Percentiles rank a stretch among this genome's conserved stretches.
Conservation (phyloP, 352 stramenopile genomes). For the Blastocystis sp. region DNA sequence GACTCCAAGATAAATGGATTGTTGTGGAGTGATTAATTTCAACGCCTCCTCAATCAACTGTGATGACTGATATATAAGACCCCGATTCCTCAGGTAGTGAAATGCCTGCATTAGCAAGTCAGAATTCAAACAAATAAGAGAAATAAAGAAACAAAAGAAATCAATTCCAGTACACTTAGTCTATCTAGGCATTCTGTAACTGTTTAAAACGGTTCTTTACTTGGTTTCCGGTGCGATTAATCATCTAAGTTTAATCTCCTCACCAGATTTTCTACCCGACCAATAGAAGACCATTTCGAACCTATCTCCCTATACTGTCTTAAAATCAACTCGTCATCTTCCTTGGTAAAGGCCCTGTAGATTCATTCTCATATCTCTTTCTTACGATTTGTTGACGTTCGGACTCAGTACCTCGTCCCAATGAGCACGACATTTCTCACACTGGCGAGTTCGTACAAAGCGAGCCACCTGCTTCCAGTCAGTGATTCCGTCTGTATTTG, state of each 20-base stretch:
- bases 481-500: neutral
- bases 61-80: constrained; percentile 43
- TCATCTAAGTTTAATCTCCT: too few species aligned
- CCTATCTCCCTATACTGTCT: too few species aligned
- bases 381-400: too few species aligned
- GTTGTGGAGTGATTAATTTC: neutral
- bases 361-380: too few species aligned
- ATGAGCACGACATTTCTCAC: neutral
- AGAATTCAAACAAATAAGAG: neutral
- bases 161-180: too few species aligned
- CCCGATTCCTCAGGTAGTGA: neutral
- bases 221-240: too few species aligned
- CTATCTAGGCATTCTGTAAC: too few species aligned
- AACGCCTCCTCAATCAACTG: constrained; percentile 27
- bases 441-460: neutral
- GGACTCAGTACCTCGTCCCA: neutral
- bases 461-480: neutral
- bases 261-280: too few species aligned
- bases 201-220: too few species aligned
- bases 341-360: too few species aligned
- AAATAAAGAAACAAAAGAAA: neutral
- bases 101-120: constrained; percentile 10
- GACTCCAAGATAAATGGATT: constrained; percentile 70
- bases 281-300: too few species aligned
- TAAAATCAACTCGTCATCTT: too few species aligned